Base-by-base conservation (phyloP, 1,284 basidiomycete genomes). In the Macrocystidia cucumis region DNA sequence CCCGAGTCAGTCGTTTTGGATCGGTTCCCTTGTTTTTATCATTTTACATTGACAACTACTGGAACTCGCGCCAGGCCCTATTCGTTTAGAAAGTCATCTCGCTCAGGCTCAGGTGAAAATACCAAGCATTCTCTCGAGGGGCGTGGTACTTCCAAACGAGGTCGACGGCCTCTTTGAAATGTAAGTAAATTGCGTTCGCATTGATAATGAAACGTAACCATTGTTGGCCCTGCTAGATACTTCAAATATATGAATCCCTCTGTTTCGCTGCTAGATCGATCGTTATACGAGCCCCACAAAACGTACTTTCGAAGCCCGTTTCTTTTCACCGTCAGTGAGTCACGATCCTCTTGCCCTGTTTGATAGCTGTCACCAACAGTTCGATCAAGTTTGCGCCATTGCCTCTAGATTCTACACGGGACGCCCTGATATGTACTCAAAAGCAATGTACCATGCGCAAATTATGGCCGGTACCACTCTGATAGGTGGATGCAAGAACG, bases 281-380 rank as follows among this genome's bases (percentile, higher is more conserved):
- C 67, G n/a, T 63, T 89, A 8, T 85, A 89, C 49, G 84, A 80
- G 1, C 74, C 83, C 7, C 78, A 79, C 40, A 72, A 67, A 43
- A 82, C 78, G n/a, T 74, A 74, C 51, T 69, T 71, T 51, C 72
- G 84, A 12, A 85, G 81, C 43, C 80, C 84, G 0, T 88, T 89
- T 59, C 53, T 89, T 33, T 89, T 89, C 57, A 88, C 85, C 24
- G 82, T 83, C 37, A 74, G 84, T 88, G 49, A 73, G 84, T 74
- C 46, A 8, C 13, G 7, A 17, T 23, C 29, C 11, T 18, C 8
- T 35, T 27, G 32, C 5, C 9, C 13, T 18, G 18, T 17, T n/a
- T 5, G 32, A 7, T 18, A 21, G 28, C 27, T 12, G 25, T 17
- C 14, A 9, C 12, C 12, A 3, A 27, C 7, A 27, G n/a, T n/a